Conservation (phyloP, 495 filamentous ascomycete species). For the Penicillium macrosclerotiorum region DNA sequence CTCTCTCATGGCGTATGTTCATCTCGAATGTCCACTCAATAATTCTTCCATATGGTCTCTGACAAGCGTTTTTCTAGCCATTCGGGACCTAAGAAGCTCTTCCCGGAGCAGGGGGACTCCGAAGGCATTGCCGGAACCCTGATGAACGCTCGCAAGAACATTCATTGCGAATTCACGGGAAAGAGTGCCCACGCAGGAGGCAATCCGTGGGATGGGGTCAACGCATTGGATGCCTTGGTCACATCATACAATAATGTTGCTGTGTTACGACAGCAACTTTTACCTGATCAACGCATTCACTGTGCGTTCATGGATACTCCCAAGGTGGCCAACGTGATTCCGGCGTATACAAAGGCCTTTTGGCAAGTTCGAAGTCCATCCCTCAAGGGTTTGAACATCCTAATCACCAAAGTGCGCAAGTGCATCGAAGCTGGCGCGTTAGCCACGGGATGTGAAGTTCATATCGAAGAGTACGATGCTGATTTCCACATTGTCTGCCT, state of each 20-base stretch:
- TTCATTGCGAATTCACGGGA: constrained; percentile 34
- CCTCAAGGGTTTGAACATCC: constrained; percentile 40
- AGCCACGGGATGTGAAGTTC: constrained; percentile 57
- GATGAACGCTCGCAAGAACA: constrained; percentile 41
- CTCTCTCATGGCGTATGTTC: constrained; percentile 58
- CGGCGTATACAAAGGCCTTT: constrained; percentile 51
- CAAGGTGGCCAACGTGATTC: constrained; percentile 60
- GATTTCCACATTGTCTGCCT: no score
- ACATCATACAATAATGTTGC: constrained; percentile 61
- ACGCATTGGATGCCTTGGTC: constrained; percentile 62
- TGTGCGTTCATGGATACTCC: constrained; percentile 59
- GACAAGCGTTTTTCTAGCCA: constrained; percentile 23
- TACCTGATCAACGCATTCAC: constrained; percentile 59
- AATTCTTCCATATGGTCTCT: not conserved
- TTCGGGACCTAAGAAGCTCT: constrained; percentile 26
- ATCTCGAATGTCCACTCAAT: not conserved
- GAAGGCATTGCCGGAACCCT: constrained; percentile 33
- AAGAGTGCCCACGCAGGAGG: constrained; percentile 55
- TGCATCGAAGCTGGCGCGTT: constrained; percentile 61
- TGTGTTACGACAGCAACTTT: constrained; percentile 61
- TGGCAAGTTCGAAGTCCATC: constrained; percentile 53
- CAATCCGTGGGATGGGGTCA: constrained; percentile 63
- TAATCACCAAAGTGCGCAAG: constrained; percentile 49
- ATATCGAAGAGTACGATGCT: constrained; percentile 39
- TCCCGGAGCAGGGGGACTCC: constrained; percentile 21